phyloP scores from a whole-genome alignment of 768 basidiomycete genomes.

The Mycena latifolia region DNA sequence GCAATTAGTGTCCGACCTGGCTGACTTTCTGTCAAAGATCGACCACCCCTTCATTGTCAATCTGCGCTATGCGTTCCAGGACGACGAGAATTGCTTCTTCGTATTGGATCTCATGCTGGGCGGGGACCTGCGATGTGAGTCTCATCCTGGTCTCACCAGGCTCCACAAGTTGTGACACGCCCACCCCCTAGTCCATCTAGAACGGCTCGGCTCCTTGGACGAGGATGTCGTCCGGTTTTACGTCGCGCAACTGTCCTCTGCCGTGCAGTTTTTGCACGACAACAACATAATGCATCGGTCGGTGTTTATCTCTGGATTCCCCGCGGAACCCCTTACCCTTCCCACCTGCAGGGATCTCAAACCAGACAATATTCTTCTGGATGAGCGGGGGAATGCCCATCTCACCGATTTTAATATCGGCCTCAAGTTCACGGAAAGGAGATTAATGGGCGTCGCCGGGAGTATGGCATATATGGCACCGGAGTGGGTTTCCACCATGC shows the following conservation, averaged over 20 bases:
- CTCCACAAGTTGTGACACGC: constrained; percentile 23
- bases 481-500: constrained; percentile 58
- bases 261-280: constrained; percentile 90
- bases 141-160: constrained; percentile 15
- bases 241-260: constrained; percentile 90
- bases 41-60: constrained; percentile 97
- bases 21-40: constrained; percentile 64
- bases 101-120: constrained; percentile 98
- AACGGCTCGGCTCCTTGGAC: constrained; percentile 78
- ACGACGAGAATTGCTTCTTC: constrained; percentile 99
- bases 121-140: constrained; percentile 92
- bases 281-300: constrained; percentile 97
- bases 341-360: constrained; percentile 82
- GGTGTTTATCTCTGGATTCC: constrained; percentile 43
- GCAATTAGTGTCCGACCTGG: constrained; percentile 23
- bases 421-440: constrained; percentile 92
- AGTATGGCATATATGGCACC: constrained; percentile 99
- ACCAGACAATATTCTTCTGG: constrained; percentile 97
- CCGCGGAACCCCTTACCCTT: constrained; percentile 30
- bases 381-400: constrained; percentile 96
- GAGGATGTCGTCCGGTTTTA: constrained; percentile 91
- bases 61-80: constrained; percentile 95
- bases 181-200: constrained; percentile 79
- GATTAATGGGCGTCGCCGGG: constrained; percentile 92
- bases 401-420: constrained; percentile 99